Percentiles rank a stretch among this genome's conserved stretches.
Conservation (phyloP, 2,329 filamentous ascomycete genomes). For the Xylariales sp. region DNA sequence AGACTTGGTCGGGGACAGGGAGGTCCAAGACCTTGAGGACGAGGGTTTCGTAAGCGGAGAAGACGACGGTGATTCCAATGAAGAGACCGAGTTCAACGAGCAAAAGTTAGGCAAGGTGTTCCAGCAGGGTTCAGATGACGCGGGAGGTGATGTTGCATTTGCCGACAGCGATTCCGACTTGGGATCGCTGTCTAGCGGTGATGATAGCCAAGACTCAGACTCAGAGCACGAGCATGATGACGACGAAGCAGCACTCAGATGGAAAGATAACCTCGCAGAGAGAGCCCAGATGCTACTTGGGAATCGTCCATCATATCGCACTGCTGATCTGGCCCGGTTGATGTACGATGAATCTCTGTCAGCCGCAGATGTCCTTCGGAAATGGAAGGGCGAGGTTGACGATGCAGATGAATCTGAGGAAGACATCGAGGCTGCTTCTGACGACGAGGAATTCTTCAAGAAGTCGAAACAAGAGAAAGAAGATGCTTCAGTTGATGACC, state of each 20-base stretch:
- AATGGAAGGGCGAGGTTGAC: constrained; percentile 69
- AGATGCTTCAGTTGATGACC: constrained; percentile 69
- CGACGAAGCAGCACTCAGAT: constrained; percentile 68
- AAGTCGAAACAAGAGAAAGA: constrained; percentile 60
- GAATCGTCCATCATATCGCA: constrained; percentile 67
- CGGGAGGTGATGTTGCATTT: constrained; percentile 74
- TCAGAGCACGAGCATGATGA: constrained; percentile 48
- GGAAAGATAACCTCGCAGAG: constrained; percentile 83
- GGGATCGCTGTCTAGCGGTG: constrained; percentile 69
- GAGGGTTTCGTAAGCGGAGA: constrained; percentile 53
- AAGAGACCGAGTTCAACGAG: constrained; percentile 54
- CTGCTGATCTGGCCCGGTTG: constrained; percentile 76
- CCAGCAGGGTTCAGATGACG: constrained; percentile 46
- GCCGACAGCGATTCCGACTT: constrained; percentile 97
- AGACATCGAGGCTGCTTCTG: constrained; percentile 50
- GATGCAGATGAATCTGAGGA: constrained; percentile 52
- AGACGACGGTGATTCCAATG: constrained; percentile 46
- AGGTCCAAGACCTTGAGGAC: constrained; percentile 37
- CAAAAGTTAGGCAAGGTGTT: constrained; percentile 59
- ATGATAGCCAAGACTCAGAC: constrained; percentile 40
- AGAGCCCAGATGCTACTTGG: constrained; percentile 69
- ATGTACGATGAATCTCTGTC: constrained; percentile 83
- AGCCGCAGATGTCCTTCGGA: constrained; percentile 68
- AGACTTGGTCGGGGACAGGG: constrained; percentile 43
- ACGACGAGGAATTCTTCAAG: constrained; percentile 62